Conservation (phyloP, 441 rosid genomes). For the Arabidopsis lyrata region DNA sequence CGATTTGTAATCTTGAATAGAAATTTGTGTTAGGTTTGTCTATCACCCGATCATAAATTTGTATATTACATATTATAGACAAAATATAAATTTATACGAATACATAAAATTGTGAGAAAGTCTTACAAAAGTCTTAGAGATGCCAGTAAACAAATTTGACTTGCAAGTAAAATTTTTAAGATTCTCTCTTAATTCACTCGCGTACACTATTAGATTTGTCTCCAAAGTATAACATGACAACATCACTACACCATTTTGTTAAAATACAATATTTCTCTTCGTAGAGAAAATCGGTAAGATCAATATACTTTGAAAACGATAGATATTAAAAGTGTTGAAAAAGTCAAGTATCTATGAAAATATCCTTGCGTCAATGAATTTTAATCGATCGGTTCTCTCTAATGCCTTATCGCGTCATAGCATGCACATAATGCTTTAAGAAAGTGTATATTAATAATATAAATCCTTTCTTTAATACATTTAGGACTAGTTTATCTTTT, state of each 20-base stretch:
- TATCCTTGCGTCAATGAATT: slow-evolving; percentile 26
- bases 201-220: background rate
- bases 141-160: background rate
- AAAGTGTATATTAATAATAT: slow-evolving; percentile 3
- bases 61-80: too few relatives aligned
- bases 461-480: background rate
- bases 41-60: too few relatives aligned
- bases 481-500: background rate
- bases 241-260: background rate
- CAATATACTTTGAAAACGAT: slow-evolving; percentile 11
- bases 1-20: too few relatives aligned
- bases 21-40: too few relatives aligned
- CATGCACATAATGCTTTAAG: slow-evolving; percentile 27
- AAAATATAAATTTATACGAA: too few relatives aligned
- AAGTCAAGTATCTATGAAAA: slow-evolving; percentile 22
- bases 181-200: background rate
- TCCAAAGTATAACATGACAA: background rate
- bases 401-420: slow-evolving; percentile 40
- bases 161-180: background rate
- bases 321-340: slow-evolving; percentile 26
- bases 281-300: background rate
- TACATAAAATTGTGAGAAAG: background rate
- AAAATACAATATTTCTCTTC: background rate
- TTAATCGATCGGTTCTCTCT: slow-evolving; percentile 14
- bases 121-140: background rate